Evolutionary conservation across 1,139 yeast genomes (phyloP).

Genomic region (Suhomyces maxii): DNA sequence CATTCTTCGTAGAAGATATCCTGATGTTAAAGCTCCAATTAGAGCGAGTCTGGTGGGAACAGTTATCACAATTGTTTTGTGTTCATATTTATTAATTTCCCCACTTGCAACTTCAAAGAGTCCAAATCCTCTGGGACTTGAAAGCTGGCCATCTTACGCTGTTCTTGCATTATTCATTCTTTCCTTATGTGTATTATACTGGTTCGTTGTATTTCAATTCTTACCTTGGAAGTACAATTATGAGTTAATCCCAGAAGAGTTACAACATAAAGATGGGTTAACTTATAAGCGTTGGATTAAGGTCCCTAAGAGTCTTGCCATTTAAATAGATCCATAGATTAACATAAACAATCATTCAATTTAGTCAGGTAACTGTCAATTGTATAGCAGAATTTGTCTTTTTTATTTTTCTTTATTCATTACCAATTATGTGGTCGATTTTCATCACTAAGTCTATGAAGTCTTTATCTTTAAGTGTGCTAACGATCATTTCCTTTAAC

Average conservation of each 20-base stretch:
- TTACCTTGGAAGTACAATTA: conserved; percentile 48
- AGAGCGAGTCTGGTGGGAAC: conserved; percentile 50
- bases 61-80: conserved; percentile 36
- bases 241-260: conserved; percentile 37
- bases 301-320: conserved; percentile 7
- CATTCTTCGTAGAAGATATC: conserved; percentile 47
- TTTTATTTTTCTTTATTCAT: neutral
- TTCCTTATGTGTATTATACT: conserved; percentile 39
- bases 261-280: conserved; percentile 54
- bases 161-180: conserved; percentile 33
- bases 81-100: conserved; percentile 43
- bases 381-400: too few species aligned
- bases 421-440: conserved; percentile 11
- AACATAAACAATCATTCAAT: neutral
- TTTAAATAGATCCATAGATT: conserved; percentile 1
- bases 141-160: conserved; percentile 55
- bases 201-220: conserved; percentile 49
- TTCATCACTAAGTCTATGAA: conserved; percentile 12
- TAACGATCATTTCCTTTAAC: conserved; percentile 5
- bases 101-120: conserved; percentile 45
- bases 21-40: conserved; percentile 49
- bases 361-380: neutral
- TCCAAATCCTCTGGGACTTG: conserved; percentile 44
- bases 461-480: conserved; percentile 9
- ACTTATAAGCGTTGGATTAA: conserved; percentile 54